phyloP scores from a whole-genome alignment of 306 rosid genomes.

The Prunus persica region Prunus_persica_NCBIv2 NC_034013.1:11832501-11833000 shows the following conservation, averaged over 20 bases:
- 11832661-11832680: neutral
- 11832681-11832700: neutral
- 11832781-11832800: neutral
- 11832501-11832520: neutral
- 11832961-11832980: slow-evolving; percentile 59
- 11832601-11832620: neutral
- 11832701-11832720: neutral
- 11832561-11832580: slow-evolving; percentile 4
- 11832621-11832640: neutral
- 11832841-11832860: neutral
- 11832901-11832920: slow-evolving; percentile 85
- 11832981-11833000: slow-evolving; percentile 63
- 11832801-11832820: neutral
- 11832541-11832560: neutral
- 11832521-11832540: neutral
- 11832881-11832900: slow-evolving; percentile 72
- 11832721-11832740: neutral
- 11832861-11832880: neutral
- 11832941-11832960: slow-evolving; percentile 71
- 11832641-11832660: slow-evolving; percentile 1
- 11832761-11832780: neutral
- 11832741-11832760: neutral
- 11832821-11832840: too few species aligned
- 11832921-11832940: slow-evolving; percentile 81
- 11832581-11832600: neutral